Conservation (phyloP, 495 filamentous ascomycete genomes). For the Astrothelium subdiscretum region DNA sequence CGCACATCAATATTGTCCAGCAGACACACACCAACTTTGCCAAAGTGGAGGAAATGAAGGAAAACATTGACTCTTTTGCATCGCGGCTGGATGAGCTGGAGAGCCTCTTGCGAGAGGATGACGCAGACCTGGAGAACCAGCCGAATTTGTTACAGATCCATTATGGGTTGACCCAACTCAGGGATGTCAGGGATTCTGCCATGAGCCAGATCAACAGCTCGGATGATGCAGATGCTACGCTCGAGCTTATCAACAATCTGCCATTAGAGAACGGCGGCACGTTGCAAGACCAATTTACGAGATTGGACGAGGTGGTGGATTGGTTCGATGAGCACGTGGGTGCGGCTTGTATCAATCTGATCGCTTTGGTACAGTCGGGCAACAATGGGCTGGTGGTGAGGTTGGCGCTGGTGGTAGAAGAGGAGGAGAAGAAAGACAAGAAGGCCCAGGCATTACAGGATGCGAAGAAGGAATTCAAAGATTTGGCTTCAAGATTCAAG, state of each 20-base stretch:
- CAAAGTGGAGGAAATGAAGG: constrained; percentile 82
- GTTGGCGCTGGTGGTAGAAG: constrained; percentile 80
- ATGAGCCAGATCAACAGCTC: constrained; percentile 60
- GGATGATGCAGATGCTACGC: constrained; percentile 17
- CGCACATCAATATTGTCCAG: constrained; percentile 86
- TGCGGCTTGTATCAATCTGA: constrained; percentile 75
- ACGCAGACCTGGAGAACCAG: constrained; percentile 77
- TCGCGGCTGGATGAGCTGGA: constrained; percentile 62
- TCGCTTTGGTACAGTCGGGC: constrained; percentile 69
- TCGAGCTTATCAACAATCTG: constrained; percentile 32
- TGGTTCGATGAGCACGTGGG: constrained; percentile 95
- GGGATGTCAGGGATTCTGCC: constrained; percentile 88
- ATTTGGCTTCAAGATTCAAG: constrained; percentile 85
- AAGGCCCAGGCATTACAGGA: constrained; percentile 83
- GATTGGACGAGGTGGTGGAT: constrained; percentile 75
- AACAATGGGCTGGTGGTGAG: constrained; percentile 84
- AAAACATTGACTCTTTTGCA: constrained; percentile 74
- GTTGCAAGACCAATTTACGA: constrained; percentile 74
- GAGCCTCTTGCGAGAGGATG: constrained; percentile 64
- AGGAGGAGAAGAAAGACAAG: constrained; percentile 92
- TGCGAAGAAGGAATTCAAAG: constrained; percentile 87
- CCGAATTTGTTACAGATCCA: constrained; percentile 81
- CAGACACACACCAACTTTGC: constrained; percentile 92
- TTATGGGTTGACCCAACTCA: constrained; percentile 78
- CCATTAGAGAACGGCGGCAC: constrained; percentile 53